Conservation (phyloP, 192 early-diverging fungal genomes). For the Allomyces macrogynus region DNA sequence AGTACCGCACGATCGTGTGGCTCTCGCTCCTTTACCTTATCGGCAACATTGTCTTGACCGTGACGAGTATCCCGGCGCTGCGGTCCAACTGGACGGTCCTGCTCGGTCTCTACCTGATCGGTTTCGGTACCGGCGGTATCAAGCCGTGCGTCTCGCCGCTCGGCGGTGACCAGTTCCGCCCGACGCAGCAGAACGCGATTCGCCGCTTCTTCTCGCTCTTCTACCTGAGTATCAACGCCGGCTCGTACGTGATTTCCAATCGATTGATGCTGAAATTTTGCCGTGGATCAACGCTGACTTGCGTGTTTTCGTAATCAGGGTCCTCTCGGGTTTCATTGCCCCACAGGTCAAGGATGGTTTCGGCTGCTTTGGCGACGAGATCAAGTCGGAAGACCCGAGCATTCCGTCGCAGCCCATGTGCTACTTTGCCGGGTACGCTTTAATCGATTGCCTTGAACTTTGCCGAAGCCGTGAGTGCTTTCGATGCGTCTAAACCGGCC, state of each 20-base stretch:
- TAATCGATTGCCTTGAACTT: no score
- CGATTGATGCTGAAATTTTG: no score
- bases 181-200: conserved; percentile 10
- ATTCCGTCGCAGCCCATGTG: conserved; percentile 7
- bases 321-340: conserved; percentile 14
- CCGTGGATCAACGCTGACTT: no score
- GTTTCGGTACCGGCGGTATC: no score
- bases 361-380: conserved; percentile 7
- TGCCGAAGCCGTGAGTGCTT: no score
- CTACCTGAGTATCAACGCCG: conserved; percentile 23
- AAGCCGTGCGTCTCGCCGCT: conserved; percentile 31
- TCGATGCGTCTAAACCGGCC: no score
- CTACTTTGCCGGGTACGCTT: conserved; percentile 10
- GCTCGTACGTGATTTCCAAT: conserved; percentile 3
- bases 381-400: conserved; percentile 1
- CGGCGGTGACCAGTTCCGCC: conserved; percentile 30
- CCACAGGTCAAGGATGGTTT: conserved; percentile 7
- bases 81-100: conserved; percentile 15
- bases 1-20: conserved; percentile 26
- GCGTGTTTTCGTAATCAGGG: no score
- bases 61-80: conserved; percentile 12
- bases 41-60: conserved; percentile 15
- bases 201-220: conserved; percentile 11
- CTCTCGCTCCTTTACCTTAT: conserved; percentile 19
- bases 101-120: conserved; percentile 14